Percentiles rank a stretch among this genome's conserved stretches.
Evolutionary conservation across 441 rosid genomes (phyloP).

Genomic region (Populus hybrid): DNA sequence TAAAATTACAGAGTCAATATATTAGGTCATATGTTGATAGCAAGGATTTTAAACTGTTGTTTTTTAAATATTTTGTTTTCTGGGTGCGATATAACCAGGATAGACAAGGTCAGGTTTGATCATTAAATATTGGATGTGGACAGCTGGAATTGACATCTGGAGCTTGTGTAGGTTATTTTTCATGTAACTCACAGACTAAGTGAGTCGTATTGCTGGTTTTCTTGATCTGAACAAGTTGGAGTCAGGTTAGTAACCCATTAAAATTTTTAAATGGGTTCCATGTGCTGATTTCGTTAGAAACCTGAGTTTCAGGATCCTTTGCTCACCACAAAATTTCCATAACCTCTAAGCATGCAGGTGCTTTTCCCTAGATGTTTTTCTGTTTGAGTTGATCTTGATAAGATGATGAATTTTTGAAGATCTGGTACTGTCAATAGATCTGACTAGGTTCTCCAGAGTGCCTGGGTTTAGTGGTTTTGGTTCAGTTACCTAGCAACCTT

Average conservation of each 20-base stretch:
- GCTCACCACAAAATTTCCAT: not conserved
- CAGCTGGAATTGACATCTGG: conserved; percentile 29
- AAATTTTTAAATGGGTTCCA: conserved; percentile 24
- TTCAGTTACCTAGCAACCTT: not conserved
- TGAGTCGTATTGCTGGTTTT: conserved; percentile 29
- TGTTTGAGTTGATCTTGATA: not conserved
- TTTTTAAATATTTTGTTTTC: not conserved
- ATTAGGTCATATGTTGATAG: not conserved
- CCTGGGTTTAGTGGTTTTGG: not conserved
- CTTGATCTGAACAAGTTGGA: conserved; percentile 35
- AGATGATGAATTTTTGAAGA: not conserved
- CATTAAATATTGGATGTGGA: conserved; percentile 22
- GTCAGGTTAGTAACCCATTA: conserved; percentile 31
- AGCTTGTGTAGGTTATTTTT: conserved; percentile 30
- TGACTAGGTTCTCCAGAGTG: not conserved
- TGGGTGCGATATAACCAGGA: not conserved
- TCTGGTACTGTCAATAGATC: not conserved
- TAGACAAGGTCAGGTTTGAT: conserved; percentile 21
- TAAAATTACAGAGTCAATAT: not conserved
- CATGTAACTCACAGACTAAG: conserved; percentile 21
- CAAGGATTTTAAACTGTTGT: not conserved
- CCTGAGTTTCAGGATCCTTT: not conserved
- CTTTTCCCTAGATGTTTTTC: not conserved
- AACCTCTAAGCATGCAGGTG: not conserved
- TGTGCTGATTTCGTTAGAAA: not conserved